Percentiles rank a stretch among this genome's conserved stretches.
These are phyloP conservation scores for Astrothelium macrocarpum DNA, from an alignment of 495 filamentous ascomycete species.

Conservation along the genomic window DNA sequence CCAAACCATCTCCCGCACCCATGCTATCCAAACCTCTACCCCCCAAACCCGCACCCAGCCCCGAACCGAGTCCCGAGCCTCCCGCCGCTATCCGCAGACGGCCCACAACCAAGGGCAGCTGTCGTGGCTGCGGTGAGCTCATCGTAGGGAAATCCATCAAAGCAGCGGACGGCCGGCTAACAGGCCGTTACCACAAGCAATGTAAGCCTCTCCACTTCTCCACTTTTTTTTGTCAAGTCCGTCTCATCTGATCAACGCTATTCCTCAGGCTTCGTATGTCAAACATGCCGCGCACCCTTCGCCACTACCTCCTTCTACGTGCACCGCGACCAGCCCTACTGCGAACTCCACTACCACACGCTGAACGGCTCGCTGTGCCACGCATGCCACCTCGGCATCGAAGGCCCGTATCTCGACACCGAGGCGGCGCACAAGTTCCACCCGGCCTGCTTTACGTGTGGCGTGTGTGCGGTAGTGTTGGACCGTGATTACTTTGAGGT, in stretches of 20 bases:
- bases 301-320: constrained; percentile 90
- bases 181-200: constrained; percentile 83
- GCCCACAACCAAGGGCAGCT: constrained; percentile 54
- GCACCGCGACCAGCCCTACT: constrained; percentile 74
- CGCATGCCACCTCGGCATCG: constrained; percentile 74
- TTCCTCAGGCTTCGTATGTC: constrained; percentile 61
- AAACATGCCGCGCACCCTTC: constrained; percentile 72
- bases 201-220: constrained; percentile 36
- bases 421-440: constrained; percentile 72
- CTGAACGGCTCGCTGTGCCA: constrained; percentile 78
- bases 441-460: constrained; percentile 74
- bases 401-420: constrained; percentile 87
- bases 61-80: neutral
- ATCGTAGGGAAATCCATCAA: constrained; percentile 91
- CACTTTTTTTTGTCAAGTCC: neutral
- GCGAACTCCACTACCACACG: constrained; percentile 85
- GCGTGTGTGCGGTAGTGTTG: constrained; percentile 34
- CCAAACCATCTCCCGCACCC: constrained; percentile 19
- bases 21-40: constrained; percentile 10
- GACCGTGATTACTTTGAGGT: constrained; percentile 53
- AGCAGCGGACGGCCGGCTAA: constrained; percentile 84
- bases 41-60: constrained; percentile 12
- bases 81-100: no score
- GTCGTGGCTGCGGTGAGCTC: constrained; percentile 65
- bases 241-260: neutral